Base-by-base conservation (phyloP, 1,284 basidiomycete genomes). In the Somion occarium region DNA sequence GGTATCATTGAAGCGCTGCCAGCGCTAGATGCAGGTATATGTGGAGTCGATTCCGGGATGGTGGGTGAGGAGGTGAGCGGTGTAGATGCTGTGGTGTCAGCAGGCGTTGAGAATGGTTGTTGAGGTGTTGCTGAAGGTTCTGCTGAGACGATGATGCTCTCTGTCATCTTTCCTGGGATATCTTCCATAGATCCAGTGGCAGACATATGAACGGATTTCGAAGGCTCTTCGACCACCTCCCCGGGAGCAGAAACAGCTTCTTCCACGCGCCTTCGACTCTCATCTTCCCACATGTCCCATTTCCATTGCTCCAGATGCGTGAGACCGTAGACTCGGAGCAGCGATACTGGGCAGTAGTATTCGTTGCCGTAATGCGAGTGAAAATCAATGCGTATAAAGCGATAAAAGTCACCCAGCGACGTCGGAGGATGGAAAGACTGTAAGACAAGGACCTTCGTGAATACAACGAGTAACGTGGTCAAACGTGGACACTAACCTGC, bases 291-390 rank as follows among this genome's bases (percentile, higher is more conserved):
- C 24, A 82, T 80, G 54, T 93, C 92, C 84, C 91, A 89, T 60
- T 96, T 92, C 81, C 89, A 98, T 59, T 96, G 87, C 59, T 99
- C 96, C 60, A 98, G 85, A 71, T 98, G 94, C 11, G 95, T 98
- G 56, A 98, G 83, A 2, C 97, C 96, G 59, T 95, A 98, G 1
- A 98, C 93, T 26, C 94, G 85, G 24, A 99, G 78, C 1, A 98
- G 80, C 1, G 91, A 95, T 19, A 99, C 78, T 0, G 96, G 96
- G 62, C 96, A 99, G 66, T 96, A 99, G 70, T 89, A 98, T 69
- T 99, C 97, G 61, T 83, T 89, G 18, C 94, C 93, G 61, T 97
- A 99, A 65, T 95, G 89, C 0, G 93, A 89, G 46, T 89, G 81
- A 65, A 99, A 98, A 68, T 98, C 94, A 64, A 99, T 85, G 3